Percentiles rank a stretch among this genome's conserved stretches.
phyloP scores from a whole-genome alignment of 2,329 filamentous ascomycete species.

The Alternaria sp. region DNA sequence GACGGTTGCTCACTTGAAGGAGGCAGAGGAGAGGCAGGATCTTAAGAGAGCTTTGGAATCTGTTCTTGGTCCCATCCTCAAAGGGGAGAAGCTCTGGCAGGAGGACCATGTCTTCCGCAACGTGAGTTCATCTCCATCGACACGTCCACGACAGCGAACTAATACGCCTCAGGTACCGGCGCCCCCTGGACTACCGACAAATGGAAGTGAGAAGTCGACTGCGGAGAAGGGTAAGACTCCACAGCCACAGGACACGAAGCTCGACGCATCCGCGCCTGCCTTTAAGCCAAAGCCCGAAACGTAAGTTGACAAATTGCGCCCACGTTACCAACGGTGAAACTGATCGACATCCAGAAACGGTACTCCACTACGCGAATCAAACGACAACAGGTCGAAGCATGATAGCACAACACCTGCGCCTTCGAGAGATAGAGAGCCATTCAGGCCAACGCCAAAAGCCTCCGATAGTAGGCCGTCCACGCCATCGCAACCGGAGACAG shows the following conservation, averaged over 20 bases:
- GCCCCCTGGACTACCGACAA: conserved; percentile 29
- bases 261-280: conserved; percentile 65
- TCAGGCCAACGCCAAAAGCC: conserved; percentile 14
- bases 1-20: conserved; percentile 66
- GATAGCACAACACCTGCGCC: conserved; percentile 16
- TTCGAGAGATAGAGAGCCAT: conserved; percentile 29
- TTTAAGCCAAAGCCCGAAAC: conserved; percentile 63
- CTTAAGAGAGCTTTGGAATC: conserved; percentile 76
- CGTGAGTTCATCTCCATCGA: conserved; percentile 53
- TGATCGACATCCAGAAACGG: conserved; percentile 41
- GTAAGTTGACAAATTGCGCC: conserved; percentile 27
- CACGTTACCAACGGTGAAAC: conserved; percentile 1
- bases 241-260: conserved; percentile 52
- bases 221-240: conserved; percentile 48
- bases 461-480: conserved; percentile 16
- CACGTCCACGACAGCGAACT: conserved; percentile 6
- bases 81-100: conserved; percentile 71
- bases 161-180: conserved; percentile 27
- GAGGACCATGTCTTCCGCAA: conserved; percentile 76
- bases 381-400: conserved; percentile 21
- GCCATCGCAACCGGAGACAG: conserved; percentile 24
- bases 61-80: conserved; percentile 72
- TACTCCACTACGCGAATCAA: conserved; percentile 14
- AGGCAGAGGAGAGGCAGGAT: conserved; percentile 70
- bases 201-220: conserved; percentile 38